These are phyloP conservation scores for Starmerella bombicola DNA, from an alignment of 805 yeast species.

Conservation along the genomic window DNA sequence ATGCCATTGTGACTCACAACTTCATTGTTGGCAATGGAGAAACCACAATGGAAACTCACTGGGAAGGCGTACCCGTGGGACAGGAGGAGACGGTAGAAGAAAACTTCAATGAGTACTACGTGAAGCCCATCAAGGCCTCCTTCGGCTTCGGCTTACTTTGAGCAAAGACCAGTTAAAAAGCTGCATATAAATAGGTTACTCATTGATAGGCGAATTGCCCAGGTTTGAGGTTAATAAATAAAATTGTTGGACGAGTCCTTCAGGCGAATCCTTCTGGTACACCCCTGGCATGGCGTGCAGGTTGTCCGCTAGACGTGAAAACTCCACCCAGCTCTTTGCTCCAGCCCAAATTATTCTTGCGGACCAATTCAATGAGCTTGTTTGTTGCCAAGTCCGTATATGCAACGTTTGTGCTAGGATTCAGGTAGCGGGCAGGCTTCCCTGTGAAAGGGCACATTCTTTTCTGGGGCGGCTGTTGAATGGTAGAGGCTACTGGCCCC, in stretches of 20 bases:
- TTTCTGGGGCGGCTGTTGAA: constrained; percentile 34
- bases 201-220: too few relatives aligned
- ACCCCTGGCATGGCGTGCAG: constrained; percentile 36
- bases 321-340: constrained; percentile 34
- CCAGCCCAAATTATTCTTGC: constrained; percentile 43
- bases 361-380: constrained; percentile 42
- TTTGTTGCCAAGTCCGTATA: constrained; percentile 76
- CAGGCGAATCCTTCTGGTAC: constrained; percentile 74
- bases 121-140: constrained; percentile 75
- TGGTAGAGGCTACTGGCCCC: constrained; percentile 38
- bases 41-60: constrained; percentile 63
- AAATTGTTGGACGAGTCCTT: background rate
- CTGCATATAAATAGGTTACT: background rate
- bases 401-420: constrained; percentile 79
- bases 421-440: constrained; percentile 66
- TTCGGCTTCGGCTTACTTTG: constrained; percentile 72
- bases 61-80: constrained; percentile 88
- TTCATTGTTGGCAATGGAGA: constrained; percentile 74
- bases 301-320: constrained; percentile 32
- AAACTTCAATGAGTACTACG: constrained; percentile 81
- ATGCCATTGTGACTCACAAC: constrained; percentile 50
- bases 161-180: background rate
- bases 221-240: too few relatives aligned
- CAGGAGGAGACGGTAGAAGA: constrained; percentile 77
- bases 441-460: constrained; percentile 64